Conservation (phyloP, 2,329 filamentous ascomycete genomes). For the Fusarium nanum region DNA sequence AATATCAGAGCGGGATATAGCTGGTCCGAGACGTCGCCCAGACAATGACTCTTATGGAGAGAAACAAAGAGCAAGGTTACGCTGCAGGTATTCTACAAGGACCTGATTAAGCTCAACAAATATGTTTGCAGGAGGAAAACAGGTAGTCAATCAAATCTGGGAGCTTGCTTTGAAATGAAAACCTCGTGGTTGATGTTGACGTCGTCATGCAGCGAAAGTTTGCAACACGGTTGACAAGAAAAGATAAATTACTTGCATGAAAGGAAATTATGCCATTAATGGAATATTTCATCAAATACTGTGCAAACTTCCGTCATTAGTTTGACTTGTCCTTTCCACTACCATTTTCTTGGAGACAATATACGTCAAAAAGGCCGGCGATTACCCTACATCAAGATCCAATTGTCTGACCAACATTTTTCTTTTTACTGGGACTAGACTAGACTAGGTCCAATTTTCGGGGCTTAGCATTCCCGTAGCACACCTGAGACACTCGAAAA, state of each 20-base stretch:
- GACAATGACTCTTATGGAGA: not conserved
- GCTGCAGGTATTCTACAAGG: not conserved
- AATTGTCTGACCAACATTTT: not conserved
- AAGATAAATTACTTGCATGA: not conserved
- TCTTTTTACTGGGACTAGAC: not conserved
- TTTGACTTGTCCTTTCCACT: not conserved
- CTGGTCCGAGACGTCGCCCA: not conserved
- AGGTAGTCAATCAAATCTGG: too few relatives aligned
- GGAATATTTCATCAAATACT: accelerated
- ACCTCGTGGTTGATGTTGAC: accelerated
- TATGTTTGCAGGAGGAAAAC: not conserved
- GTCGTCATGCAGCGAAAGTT: not conserved
- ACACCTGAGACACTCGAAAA: constrained; percentile 14
- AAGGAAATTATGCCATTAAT: accelerated
- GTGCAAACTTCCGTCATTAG: not conserved
- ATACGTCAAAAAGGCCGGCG: too few relatives aligned
- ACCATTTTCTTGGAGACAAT: not conserved
- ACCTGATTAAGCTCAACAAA: not conserved
- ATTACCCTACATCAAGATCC: not conserved
- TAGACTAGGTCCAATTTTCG: not conserved
- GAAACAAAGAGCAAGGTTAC: not conserved
- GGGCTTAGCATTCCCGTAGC: constrained; percentile 8
- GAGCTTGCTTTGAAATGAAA: accelerated
- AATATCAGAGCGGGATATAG: not conserved
- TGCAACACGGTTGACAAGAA: not conserved